Percentiles rank a stretch among this genome's conserved stretches.
These are phyloP conservation scores for Phoenix dactylifera DNA, from an alignment of 176 grass and related monocot genomes.

Conservation along the genomic window DNA sequence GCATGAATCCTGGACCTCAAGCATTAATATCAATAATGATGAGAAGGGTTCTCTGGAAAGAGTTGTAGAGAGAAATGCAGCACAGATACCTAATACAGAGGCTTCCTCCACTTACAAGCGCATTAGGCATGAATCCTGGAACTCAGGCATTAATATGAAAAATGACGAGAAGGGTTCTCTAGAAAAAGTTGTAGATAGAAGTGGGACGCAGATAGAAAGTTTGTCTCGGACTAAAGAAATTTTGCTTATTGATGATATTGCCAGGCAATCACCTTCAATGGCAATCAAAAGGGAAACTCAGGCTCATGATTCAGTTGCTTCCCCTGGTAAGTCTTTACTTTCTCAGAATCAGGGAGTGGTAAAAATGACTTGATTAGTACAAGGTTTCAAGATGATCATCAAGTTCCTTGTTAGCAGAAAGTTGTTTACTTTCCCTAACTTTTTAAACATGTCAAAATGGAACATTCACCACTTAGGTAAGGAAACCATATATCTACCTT, in stretches of 20 bases:
- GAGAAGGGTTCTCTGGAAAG: constrained; percentile 19
- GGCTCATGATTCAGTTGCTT: constrained; percentile 35
- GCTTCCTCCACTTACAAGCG: no score
- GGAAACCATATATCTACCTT: no score
- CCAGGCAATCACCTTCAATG: constrained; percentile 37
- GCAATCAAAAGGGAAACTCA: constrained; percentile 28
- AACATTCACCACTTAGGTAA: no score
- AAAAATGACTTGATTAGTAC: no score
- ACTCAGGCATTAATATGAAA: constrained; percentile 13
- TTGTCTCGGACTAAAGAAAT: constrained; percentile 47
- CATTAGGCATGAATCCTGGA: no score
- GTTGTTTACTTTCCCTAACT: no score
- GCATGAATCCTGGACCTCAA: background rate
- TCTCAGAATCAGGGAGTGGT: no score
- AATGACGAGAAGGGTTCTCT: constrained; percentile 16
- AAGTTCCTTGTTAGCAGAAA: no score
- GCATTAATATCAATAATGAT: constrained; percentile 14
- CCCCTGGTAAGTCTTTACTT: constrained; percentile 33
- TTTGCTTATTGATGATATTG: constrained; percentile 47
- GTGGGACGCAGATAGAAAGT: constrained; percentile 4
- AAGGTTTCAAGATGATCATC: no score
- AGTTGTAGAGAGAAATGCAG: constrained; percentile 11
- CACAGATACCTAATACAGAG: constrained; percentile 1
- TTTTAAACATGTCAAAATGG: no score
- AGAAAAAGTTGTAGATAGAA: constrained; percentile 17